Evolutionary conservation across 345 rosid genomes (phyloP).

Genomic region (Salix arbutifolia): DNA sequence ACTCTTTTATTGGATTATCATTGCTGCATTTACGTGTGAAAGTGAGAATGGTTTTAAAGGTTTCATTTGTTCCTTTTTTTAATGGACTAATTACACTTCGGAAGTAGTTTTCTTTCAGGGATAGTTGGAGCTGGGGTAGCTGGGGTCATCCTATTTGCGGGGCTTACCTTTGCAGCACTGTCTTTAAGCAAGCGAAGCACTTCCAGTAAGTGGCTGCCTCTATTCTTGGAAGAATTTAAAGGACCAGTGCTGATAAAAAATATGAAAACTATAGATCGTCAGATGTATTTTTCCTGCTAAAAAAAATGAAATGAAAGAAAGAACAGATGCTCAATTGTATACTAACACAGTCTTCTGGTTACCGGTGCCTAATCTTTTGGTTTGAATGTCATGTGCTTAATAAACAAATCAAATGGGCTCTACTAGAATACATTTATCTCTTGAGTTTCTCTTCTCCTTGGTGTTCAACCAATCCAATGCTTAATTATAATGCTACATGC

Average conservation of each 20-base stretch:
- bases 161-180: conserved; percentile 56
- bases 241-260: background rate
- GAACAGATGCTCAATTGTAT: background rate
- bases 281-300: background rate
- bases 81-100: conserved; percentile 58
- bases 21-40: background rate
- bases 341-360: background rate
- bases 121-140: conserved; percentile 71
- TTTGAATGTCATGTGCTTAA: background rate
- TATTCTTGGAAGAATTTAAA: background rate
- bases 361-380: background rate
- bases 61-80: conserved; percentile 13
- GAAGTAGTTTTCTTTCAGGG: conserved; percentile 80
- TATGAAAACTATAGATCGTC: background rate
- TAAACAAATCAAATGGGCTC: background rate
- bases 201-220: conserved; percentile 48
- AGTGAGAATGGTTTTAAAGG: background rate
- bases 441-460: background rate
- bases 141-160: conserved; percentile 53
- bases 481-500: conserved; percentile 18
- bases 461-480: background rate
- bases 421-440: background rate
- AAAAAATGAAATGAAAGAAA: background rate
- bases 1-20: background rate
- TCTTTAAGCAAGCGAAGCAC: conserved; percentile 50